Percentiles rank a stretch among this genome's conserved stretches.
These are phyloP conservation scores for Pseudogymnoascus destructans DNA, from an alignment of 2,329 filamentous ascomycete species.

Conservation along the genomic window DNA sequence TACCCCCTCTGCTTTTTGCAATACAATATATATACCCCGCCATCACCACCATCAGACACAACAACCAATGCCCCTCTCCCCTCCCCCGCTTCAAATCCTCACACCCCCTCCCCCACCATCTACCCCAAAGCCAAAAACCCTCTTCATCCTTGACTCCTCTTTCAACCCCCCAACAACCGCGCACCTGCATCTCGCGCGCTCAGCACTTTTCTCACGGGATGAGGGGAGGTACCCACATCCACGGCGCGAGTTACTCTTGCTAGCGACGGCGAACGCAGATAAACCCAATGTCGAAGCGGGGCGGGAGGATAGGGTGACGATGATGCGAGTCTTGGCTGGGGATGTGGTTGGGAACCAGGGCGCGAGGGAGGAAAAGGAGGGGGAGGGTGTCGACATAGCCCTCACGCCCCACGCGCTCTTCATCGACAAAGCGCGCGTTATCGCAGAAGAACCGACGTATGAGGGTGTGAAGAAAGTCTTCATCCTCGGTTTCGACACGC, in stretches of 20 bases:
- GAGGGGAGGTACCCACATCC: constrained; percentile 13
- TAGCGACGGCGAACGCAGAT: constrained; percentile 53
- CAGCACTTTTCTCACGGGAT: constrained; percentile 28
- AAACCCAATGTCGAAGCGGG: constrained; percentile 53
- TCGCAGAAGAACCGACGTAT: constrained; percentile 37
- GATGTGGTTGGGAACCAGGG: constrained; percentile 35
- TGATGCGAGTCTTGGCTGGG: constrained; percentile 58
- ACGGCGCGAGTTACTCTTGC: constrained; percentile 41
- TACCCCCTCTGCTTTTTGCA: background rate
- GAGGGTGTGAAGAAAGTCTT: constrained; percentile 43
- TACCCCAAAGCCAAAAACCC: constrained; percentile 22
- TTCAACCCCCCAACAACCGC: constrained; percentile 56
- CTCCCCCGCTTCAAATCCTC: background rate
- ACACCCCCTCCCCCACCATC: constrained; percentile 11
- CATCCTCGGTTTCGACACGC: constrained; percentile 62
- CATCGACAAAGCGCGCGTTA: constrained; percentile 52
- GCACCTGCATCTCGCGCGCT: constrained; percentile 43
- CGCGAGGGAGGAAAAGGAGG: background rate
- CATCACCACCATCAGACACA: background rate
- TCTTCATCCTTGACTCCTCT: constrained; percentile 52
- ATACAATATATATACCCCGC: background rate
- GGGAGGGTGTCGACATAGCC: constrained; percentile 44
- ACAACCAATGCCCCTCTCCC: constrained; percentile 7
- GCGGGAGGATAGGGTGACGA: constrained; percentile 52
- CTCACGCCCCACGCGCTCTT: constrained; percentile 64